Percentiles rank a stretch among this genome's conserved stretches.
These are phyloP conservation scores for Yamadazyma atlantica DNA, from an alignment of 1,139 yeast species.

Conservation along the genomic window DNA sequence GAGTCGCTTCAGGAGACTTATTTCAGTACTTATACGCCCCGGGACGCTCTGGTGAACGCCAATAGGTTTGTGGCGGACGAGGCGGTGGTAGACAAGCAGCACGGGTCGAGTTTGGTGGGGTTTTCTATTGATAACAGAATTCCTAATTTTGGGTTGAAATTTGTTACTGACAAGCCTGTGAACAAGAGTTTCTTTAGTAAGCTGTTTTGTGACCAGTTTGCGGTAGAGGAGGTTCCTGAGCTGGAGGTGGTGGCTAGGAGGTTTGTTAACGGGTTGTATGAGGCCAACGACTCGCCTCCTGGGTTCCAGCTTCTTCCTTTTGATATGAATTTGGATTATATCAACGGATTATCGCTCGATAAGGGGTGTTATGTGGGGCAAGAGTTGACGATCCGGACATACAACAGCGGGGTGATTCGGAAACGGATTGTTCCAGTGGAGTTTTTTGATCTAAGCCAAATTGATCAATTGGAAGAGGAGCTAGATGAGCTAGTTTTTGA, in stretches of 20 bases:
- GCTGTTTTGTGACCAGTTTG: slow-evolving; percentile 25
- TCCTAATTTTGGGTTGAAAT: slow-evolving; percentile 70
- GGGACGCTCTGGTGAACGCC: slow-evolving; percentile 32
- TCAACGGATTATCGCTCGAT: slow-evolving; percentile 78
- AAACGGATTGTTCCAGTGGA: slow-evolving; percentile 79
- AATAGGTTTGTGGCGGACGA: slow-evolving; percentile 32
- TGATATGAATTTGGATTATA: slow-evolving; percentile 79
- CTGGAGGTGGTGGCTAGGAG: slow-evolving; percentile 48
- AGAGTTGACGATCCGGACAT: slow-evolving; percentile 87
- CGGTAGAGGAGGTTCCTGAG: slow-evolving; percentile 17
- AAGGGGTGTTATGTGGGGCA: slow-evolving; percentile 98
- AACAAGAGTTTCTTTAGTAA: slow-evolving; percentile 25
- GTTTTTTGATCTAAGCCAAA: slow-evolving; percentile 35
- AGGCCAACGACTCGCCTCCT: slow-evolving; percentile 48
- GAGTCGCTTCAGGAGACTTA: slow-evolving; percentile 31
- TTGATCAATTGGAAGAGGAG: slow-evolving; percentile 11
- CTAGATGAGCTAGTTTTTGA: slow-evolving; percentile 14
- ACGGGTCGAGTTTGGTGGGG: slow-evolving; percentile 27
- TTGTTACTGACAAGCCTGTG: slow-evolving; percentile 43
- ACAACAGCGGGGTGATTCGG: slow-evolving; percentile 76
- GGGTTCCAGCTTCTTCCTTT: slow-evolving; percentile 64
- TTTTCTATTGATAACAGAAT: slow-evolving; percentile 61
- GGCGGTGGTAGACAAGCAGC: slow-evolving; percentile 25
- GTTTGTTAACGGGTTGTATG: slow-evolving; percentile 64
- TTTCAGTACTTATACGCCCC: slow-evolving; percentile 31